phyloP scores from a whole-genome alignment of 495 filamentous ascomycete genomes.

The Xylaria acuta region DNA sequence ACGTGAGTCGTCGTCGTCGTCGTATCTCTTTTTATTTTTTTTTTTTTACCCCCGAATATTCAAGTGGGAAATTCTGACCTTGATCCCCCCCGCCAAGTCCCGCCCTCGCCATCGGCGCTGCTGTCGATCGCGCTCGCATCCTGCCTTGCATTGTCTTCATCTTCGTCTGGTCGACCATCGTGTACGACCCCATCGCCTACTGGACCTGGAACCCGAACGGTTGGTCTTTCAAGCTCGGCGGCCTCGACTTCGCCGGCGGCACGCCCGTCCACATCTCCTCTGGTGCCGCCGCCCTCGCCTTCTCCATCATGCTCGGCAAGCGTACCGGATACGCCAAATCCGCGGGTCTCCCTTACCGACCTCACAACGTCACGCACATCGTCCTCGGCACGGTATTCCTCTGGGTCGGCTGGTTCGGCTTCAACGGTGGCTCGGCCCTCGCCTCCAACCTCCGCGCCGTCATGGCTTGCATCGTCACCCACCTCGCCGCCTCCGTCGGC shows the following conservation, averaged over 20 bases:
- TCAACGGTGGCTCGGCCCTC: constrained; percentile 97
- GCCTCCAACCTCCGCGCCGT: constrained; percentile 93
- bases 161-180: constrained; percentile 85
- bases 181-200: constrained; percentile 86
- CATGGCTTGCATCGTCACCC: constrained; percentile 98
- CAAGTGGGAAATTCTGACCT: not conserved
- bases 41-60: not conserved
- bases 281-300: constrained; percentile 78
- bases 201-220: constrained; percentile 90
- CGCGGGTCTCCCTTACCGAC: constrained; percentile 79
- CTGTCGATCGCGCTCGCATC: constrained; percentile 82
- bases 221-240: constrained; percentile 76
- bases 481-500: constrained; percentile 87
- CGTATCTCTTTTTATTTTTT: not conserved
- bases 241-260: constrained; percentile 85
- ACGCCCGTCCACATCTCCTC: constrained; percentile 89
- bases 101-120: constrained; percentile 78
- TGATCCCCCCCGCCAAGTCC: constrained; percentile 53
- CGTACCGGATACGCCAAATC: constrained; percentile 77
- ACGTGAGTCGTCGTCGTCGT: constrained; percentile 63
- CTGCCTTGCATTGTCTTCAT: constrained; percentile 86
- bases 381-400: constrained; percentile 93
- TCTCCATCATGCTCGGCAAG: constrained; percentile 86
- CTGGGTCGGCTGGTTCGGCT: constrained; percentile 98
- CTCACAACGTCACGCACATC: constrained; percentile 98